Evolutionary conservation across 257 asterid species (phyloP), one percentile per base, ranked within the genome.

Genomic region (Capsicum chinense): DNA sequence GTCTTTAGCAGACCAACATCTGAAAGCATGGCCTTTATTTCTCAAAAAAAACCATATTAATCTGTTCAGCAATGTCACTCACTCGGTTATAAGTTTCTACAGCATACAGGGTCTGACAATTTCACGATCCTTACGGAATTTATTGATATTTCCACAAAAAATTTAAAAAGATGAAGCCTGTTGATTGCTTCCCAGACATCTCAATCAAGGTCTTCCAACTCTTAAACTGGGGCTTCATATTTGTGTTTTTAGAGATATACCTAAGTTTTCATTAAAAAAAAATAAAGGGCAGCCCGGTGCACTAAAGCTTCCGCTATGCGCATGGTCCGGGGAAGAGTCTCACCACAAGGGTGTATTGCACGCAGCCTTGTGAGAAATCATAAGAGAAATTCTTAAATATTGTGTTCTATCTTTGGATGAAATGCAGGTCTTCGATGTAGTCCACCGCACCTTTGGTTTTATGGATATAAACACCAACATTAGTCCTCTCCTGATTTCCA

Each of bases 391-490:
- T 73, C 35, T 5, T 21, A 73, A 71, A 44, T 71, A 44, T 4
- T n/a, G 9, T 6, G 9, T 44, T 11, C n/a, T 48, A 48, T 13
- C 59, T 73, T 48, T 6, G 19, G 42, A 73, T 48, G 80, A 73
- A 73, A 73, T 73, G 80, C 58, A 73, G n/a, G 12, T 19, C 59
- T 47, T 12, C 16, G 42, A 19, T 19, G 42, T 71, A 21, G 80
- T 54, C 42, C 6, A 48, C 35, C 16, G 7, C 48, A 73, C 44
- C 42, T 11, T 73, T 73, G 48, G 59, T 73, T 73, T 19, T 48
- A 73, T 73, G 80, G 60, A 52, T 76, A 50, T 14, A 21, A 52
- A 76, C 26, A 50, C 81, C 59, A 74, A 74, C 47, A 50, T 26
- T 26, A 26, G 47, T 60, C 39, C 19, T 50, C 81, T 52, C 81